Base-by-base conservation (phyloP, 1,139 yeast genomes). In the Sporopachydermia cereana region DNA sequence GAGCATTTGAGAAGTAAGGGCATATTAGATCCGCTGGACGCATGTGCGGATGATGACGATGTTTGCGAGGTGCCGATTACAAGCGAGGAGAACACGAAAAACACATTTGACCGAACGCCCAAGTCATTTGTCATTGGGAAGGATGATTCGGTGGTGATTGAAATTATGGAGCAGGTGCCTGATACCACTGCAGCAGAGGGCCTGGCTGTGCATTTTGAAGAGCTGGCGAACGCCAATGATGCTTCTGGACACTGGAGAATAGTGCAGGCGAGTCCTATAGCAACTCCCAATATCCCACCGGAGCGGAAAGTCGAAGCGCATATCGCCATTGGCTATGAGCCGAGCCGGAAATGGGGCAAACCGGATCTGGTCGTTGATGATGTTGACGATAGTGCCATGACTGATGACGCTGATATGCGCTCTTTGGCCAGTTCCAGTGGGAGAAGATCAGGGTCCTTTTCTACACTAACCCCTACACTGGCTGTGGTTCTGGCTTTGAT, bases 131-230 rank as follows among this genome's bases (percentile, higher is more conserved):
- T 34, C 9, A 34, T 34, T 43, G 61, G 65, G 41, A 57, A 60
- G 43, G 78, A 81, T 48, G 79, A 75, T 51, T 74, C 89, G 16
- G 58, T 86, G 14, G 79, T 86, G 17, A 61, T 86, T 39, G 96
- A 88, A 54, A 62, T 88, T 20, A 62, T 85, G 53, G 93, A 86
- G 57, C 57, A 63, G 39, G 76, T 79, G 0, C 73, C 68, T 0
- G 60, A 55, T 0, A 54, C 56, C 0, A 63, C 62, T 14, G 65
- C 68, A 14, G 54, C 58, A 0, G 64, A 57, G 5, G 71, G 74
- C 0, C 53, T 70, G 27, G 54, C 56, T 18, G 61, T 57, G 34
- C 77, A 72, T 53, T 52, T 71, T 14, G 54, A 60, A n/a, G 76
- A 71, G 48, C 59, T 71, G 24, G 57, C 68, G 0, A 56, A 55